Evolutionary conservation across 306 rosid species (phyloP), one percentile per base, ranked within the genome.

Genomic region (Elaeagnus macrophylla): DNA sequence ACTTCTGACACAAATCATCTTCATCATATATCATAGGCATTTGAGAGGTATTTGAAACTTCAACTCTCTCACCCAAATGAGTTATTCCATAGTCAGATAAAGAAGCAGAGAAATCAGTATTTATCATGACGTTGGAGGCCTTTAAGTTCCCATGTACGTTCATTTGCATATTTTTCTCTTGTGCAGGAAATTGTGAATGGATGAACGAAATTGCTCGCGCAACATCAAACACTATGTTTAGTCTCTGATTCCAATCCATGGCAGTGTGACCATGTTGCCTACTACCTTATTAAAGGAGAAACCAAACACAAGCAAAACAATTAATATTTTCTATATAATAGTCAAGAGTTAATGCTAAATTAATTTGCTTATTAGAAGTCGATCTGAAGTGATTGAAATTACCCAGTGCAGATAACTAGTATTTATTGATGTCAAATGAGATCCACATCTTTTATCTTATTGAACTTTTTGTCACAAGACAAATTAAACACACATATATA

Each of bases 191-290:
- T 14, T 46, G 67, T 41, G 9, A 36, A 41, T 60, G 73, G 46
- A 61, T 55, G 52, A 47, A 61, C 5, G 51, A 7, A 9, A 68
- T 61, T 47, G 73, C 67, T 54, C 6, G 37, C 4, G 62, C 53
- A 9, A 68, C 48, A 40, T 68, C 53, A 9, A 40, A 1, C 11
- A 68, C 35, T 54, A 68, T 61, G 53, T 42, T 36, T 25, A 68
- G 73, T 57, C 73, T 60, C 60, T 68, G 73, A 35, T 61, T 54
- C 73, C 73, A 68, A 9, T 39, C 53, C 51, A 68, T 44, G 19
- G 57, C 57, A 0, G 73, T 60, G 62, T 61, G 67, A 32, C 73
- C 67, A 39, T 54, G 46, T 39, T 54, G 16, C 57, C 73, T 48
- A 20, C 62, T 35, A 39, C 73, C 73, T 68, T 54, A 18, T 8